Evolutionary conservation across 345 rosid genomes (phyloP), one percentile per base, ranked within the genome.

Genomic region (Ceriops tagal): DNA sequence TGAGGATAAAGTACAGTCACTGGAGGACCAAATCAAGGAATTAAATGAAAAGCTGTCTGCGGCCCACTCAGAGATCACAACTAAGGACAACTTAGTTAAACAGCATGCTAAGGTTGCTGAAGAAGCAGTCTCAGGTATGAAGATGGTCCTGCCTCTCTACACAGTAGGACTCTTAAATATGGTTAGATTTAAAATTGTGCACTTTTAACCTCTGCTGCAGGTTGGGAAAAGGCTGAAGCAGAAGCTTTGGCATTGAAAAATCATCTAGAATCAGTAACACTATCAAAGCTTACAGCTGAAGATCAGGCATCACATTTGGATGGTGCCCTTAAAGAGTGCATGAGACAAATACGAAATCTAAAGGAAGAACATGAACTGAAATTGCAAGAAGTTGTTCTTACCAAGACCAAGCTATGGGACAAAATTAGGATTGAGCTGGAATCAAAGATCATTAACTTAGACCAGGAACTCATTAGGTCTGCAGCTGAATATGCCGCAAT

Each of bases 151-250:
- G 6, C 20, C n/a, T 15, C 0, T 53, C 15, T 43, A 43, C 49
- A 43, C 5, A 43, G 49, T 43, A 13, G 18, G 49, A 13, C 16
- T 43, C 49, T 3, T 43, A 13, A 43, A 13, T 13, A 15, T 43
- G 4, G 4, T 43, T 18, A 13, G 49, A 43, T 15, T 43, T 43
- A 43, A 43, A 43, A 56, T 24, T 24, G 28, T 15, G 16, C 51
- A 21, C 9, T 8, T 34, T 34, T 34, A 34, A 28, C 57, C 68
- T 61, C 65, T 81, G 51, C 52, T 34, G 72, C 84, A 95, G 98
- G 99, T 15, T 95, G 99, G 98, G 99, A 95, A 73, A 95, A 95
- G 80, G 98, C 99, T 62, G 98, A 95, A 79, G 92, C 98, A 55
- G 98, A 95, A 71, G 96, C 98, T 13, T 82, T 87, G 65, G 87